Evolutionary conservation across 1,284 basidiomycete species (phyloP), one percentile per base, ranked within the genome.

Genomic region (Caloboletus firmus): DNA sequence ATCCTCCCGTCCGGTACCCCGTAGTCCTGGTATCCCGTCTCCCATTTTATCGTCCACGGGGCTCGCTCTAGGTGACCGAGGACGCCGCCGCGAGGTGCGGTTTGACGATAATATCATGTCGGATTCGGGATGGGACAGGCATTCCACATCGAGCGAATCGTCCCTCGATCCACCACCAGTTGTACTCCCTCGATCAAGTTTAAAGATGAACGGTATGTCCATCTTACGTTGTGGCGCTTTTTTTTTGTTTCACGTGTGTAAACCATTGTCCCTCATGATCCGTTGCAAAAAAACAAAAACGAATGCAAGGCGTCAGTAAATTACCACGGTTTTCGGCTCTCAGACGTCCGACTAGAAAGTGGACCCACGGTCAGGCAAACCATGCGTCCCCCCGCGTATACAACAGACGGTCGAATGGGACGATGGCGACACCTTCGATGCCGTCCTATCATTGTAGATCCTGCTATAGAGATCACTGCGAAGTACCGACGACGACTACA

Each of bases 401-500:
- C 22, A 54, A 45, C 35, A 56, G 57, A 47, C 62, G 60, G 10
- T 0, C 53, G 40, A 60, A 56, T 17, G 57, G 42, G 28, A 20
- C 34, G 4, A 30, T 9, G 28, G 2, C 28, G 3, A 3, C 28
- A 2, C 51, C 65, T 6, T 20, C 51, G 2, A 30, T 9, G 13
- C 48, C 57, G 2, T 70, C 66, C 13, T 73, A 70, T 32, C 71
- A 70, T 44, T 70, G 68, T 37, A 68, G 71, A 46, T 55, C 59
- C n/a, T 70, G 68, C 52, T 62, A 68, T 41, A 62, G 35, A 40
- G 59, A 66, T 41, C 56, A 67, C 45, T 73, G 68, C 34, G 69
- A 72, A n/a, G 68, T 64, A 48, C 67, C 70, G 50, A 70, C 71
- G 47, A 71, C 69, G 48, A 73, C 71, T 13, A 73, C 68, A 46